Evolutionary conservation across 345 rosid species (phyloP).

Genomic region (Brassica juncea): DNA sequence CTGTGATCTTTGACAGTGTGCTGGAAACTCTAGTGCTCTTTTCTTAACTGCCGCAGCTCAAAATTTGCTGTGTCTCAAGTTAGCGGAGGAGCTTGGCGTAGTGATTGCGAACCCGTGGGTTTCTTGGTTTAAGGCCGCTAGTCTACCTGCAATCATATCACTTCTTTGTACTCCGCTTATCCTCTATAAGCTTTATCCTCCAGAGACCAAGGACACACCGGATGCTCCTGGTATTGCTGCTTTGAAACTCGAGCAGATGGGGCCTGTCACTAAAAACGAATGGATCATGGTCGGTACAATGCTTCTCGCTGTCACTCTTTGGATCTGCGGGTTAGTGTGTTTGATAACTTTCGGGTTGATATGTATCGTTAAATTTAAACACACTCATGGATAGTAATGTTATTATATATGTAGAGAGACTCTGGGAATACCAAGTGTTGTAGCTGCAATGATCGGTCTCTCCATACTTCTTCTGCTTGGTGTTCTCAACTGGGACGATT

Average conservation of each 20-base stretch:
- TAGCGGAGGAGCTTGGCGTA: too few relatives aligned
- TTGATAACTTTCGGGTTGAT: neutral
- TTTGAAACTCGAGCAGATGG: conserved; percentile 71
- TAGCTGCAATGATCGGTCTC: conserved; percentile 93
- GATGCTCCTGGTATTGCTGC: conserved; percentile 94
- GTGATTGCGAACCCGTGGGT: too few relatives aligned
- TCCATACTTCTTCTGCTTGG: conserved; percentile 82
- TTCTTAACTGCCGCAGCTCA: too few relatives aligned
- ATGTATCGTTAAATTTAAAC: neutral
- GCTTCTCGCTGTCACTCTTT: conserved; percentile 88
- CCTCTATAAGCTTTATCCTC: conserved; percentile 61
- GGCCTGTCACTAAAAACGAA: conserved; percentile 79
- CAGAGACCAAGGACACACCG: conserved; percentile 90
- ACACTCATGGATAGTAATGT: neutral
- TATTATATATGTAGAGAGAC: conserved; percentile 54
- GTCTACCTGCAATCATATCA: too few relatives aligned
- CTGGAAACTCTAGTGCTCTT: too few relatives aligned
- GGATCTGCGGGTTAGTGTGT: conserved; percentile 84
- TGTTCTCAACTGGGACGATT: conserved; percentile 95
- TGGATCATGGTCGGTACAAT: conserved; percentile 89
- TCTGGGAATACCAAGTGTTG: conserved; percentile 85
- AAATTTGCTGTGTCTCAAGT: too few relatives aligned
- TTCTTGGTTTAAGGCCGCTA: too few relatives aligned
- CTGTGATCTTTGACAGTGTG: too few relatives aligned
- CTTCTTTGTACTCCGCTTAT: too few relatives aligned